These are phyloP conservation scores for Hydnomerulius pinastri DNA, from an alignment of 768 basidiomycete genomes.

Conservation along the genomic window DNA sequence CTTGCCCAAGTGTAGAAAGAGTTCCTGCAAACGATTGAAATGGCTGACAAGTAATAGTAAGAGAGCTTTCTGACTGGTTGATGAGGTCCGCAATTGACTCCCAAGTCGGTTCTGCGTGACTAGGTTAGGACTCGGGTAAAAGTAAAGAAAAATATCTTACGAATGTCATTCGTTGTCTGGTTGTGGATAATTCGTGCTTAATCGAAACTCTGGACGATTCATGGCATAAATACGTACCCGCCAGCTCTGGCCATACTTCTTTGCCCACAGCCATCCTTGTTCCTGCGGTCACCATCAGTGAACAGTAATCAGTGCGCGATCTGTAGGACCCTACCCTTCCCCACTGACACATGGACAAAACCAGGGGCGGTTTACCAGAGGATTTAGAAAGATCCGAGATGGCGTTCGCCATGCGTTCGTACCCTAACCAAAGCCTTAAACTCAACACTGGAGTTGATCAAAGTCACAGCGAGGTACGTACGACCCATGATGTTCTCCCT, in stretches of 20 bases:
- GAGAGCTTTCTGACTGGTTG: constrained; percentile 42
- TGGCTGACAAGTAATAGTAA: not conserved
- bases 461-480: constrained; percentile 28
- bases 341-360: constrained; percentile 70
- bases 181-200: no score
- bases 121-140: constrained; percentile 2
- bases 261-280: constrained; percentile 68
- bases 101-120: constrained; percentile 47
- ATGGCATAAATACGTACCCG: constrained; percentile 42
- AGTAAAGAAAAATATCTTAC: constrained; percentile 20
- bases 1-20: constrained; percentile 63
- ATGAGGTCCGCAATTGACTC: constrained; percentile 51
- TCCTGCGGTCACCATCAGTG: constrained; percentile 37
- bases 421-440: constrained; percentile 42
- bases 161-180: constrained; percentile 55
- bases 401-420: constrained; percentile 60
- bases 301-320: not conserved
- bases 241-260: constrained; percentile 63
- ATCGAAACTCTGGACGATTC: not conserved
- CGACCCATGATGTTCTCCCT: constrained; percentile 58
- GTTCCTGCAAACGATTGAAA: constrained; percentile 44
- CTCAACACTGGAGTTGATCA: not conserved
- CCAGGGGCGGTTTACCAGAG: constrained; percentile 53
- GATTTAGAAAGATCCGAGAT: constrained; percentile 48
- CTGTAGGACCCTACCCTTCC: constrained; percentile 47